phyloP scores from a whole-genome alignment of 129 eudicot genomes.

The Dittrichia graveolens region DNA sequence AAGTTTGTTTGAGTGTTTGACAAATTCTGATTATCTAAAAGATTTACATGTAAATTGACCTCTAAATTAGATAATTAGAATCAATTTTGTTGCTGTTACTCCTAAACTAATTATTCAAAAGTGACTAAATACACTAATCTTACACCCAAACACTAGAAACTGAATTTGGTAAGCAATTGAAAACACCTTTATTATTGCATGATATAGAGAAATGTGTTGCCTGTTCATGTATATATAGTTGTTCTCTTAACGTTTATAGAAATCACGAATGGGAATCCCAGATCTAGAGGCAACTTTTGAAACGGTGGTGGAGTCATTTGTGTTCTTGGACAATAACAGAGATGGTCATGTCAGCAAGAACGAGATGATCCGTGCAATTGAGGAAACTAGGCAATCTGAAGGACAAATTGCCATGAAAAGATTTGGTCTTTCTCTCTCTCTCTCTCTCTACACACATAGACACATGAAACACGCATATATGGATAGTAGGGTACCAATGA shows the following conservation, averaged over 20 bases:
- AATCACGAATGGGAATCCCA: constrained; percentile 72
- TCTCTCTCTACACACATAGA: neutral
- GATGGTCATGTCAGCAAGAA: constrained; percentile 87
- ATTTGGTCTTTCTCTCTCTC: constrained; percentile 59
- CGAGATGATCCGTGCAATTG: constrained; percentile 82
- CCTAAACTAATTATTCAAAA: too few species aligned
- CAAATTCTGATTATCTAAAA: too few species aligned
- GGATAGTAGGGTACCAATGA: neutral
- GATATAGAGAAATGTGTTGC: neutral
- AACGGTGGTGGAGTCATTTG: constrained; percentile 86
- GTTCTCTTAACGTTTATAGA: constrained; percentile 53
- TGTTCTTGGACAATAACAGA: constrained; percentile 79
- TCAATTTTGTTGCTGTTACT: too few species aligned
- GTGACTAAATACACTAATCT: too few species aligned
- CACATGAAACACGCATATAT: neutral
- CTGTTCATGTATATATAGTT: constrained; percentile 3
- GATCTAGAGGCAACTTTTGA: constrained; percentile 78
- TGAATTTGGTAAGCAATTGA: neutral
- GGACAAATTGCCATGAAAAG: constrained; percentile 90
- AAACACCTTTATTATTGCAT: constrained; percentile 1
- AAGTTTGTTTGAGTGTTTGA: too few species aligned
- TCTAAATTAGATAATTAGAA: too few species aligned
- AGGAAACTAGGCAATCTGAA: constrained; percentile 69
- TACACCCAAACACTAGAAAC: too few species aligned
- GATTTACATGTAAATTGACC: too few species aligned